Evolutionary conservation across 2,329 filamentous ascomycete species (phyloP), one percentile per base, ranked within the genome.

Genomic region (Aspergillus alliaceus): DNA sequence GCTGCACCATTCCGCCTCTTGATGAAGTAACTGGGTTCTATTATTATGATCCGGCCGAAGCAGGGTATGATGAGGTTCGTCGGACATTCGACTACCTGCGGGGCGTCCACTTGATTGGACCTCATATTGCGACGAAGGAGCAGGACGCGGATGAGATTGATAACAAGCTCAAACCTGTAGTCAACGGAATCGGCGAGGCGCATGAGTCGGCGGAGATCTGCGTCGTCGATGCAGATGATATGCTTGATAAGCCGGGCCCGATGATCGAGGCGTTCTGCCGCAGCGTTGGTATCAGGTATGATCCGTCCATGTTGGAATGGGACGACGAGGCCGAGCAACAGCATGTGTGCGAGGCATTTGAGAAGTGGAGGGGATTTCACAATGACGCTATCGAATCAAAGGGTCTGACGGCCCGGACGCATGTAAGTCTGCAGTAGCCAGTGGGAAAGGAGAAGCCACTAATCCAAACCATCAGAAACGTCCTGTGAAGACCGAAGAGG

Each of bases 281-380:
- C 64, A 88, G 87, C 64, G 90, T 92, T 14, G 91, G 89, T 25
- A 82, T 97, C 58, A 84, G 90, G 15, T 99, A 89, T 74, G 79
- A 79, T 44, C 84, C 86, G 0, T 80, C 84, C 14, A 96, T 98
- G 93, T 81, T 99, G 60, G 81, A 84, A 57, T 98, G 95, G 95
- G 85, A 90, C 60, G 86, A 88, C 27, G 86, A 88, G 52, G 88
- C 90, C 62, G 87, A 89, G 66, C 86, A 91, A 65, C 66, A 77
- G 51, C 79, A 84, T 60, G 93, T 93, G 3, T 81, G 83, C 64
- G 82, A 86, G 61, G 87, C 87, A 18, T 98, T 98, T 77, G 91
- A 93, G 77, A 98, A 99, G 80, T 98, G 95, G 95, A 90, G 87
- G 65, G 95, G 95, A 11, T 98, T 96, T 79, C 95, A 98, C 74